Base-by-base conservation (phyloP, 306 rosid species). In the Quercus bicolor region DNA sequence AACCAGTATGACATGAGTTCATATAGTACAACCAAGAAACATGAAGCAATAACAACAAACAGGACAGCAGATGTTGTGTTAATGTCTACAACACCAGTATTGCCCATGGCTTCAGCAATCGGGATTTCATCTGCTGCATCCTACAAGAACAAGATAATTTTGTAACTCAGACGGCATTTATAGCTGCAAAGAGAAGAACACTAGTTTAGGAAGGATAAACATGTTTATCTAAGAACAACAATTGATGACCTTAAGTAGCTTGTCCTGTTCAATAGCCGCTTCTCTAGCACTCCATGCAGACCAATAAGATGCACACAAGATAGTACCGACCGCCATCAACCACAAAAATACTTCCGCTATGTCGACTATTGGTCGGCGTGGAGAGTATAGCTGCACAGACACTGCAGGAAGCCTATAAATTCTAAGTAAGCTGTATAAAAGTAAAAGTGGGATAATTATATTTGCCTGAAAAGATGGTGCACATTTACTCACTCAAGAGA, bases 281-380 rank as follows among this genome's bases (percentile, higher is more conserved):
- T 96, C 92, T 77, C 93, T 83, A 60, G 96, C 82, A 61, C 89
- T 87, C 94, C 97, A 93, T 4, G 99, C 98, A 65, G 99, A 93
- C 99, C 99, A 96, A 87, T 84, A 96, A 62, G 99, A 96, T 45
- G 99, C 93, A 78, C 98, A 90, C 77, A 91, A 82, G 81, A 96
- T 90, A 73, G 97, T 93, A 78, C 96, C 91, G 4, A 93, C 96
- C 19, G 97, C 98, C 94, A 96, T 91, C 85, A 96, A 48, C 99
- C 99, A 93, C 57, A 93, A 87, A 88, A 96, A 91, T 74, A 93
- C 97, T 89, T 96, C 99, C 0, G 99, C 98, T 85, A 90, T 79
- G 78, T 96, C 98, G 5, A 96, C 96, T 56, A 88, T 86, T 0
- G 98, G 97, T 76, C 96, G 89, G 11, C 18, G 80, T 73, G 98